phyloP scores from a whole-genome alignment of 352 stramenopile genomes.

The Aphanomyces astaci region DNA sequence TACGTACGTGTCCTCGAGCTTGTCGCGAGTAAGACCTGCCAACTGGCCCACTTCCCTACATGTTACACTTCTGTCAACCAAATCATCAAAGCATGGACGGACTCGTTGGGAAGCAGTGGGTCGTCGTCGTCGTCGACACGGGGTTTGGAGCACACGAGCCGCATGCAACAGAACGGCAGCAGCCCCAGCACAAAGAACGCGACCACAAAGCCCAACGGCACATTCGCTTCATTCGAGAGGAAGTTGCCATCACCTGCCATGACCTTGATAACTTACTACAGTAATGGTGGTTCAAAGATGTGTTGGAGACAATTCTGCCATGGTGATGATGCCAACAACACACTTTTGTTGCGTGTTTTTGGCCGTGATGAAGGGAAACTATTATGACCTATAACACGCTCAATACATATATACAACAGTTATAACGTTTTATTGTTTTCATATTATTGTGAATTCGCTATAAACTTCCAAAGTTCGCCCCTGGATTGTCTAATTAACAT shows the following conservation, averaged over 20 bases:
- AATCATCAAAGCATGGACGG: neutral
- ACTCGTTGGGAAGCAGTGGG: slow-evolving; percentile 14
- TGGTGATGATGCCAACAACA: too few species aligned
- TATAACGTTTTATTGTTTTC: too few species aligned
- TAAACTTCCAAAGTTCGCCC: too few species aligned
- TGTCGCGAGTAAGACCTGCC: neutral
- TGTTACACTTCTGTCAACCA: neutral
- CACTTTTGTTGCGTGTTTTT: too few species aligned
- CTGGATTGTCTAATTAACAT: too few species aligned
- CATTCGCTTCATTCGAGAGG: neutral
- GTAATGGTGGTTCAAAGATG: too few species aligned
- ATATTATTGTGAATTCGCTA: too few species aligned
- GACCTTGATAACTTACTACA: too few species aligned
- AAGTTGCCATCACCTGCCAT: neutral
- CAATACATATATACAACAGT: too few species aligned
- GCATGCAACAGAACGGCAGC: neutral
- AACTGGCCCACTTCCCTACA: slow-evolving; percentile 6
- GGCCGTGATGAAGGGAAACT: too few species aligned
- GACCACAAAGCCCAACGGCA: neutral
- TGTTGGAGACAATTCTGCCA: too few species aligned
- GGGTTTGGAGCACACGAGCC: neutral
- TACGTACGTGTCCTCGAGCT: slow-evolving; percentile 1
- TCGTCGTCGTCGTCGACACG: neutral
- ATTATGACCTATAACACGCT: too few species aligned
- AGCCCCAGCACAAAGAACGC: neutral